Evolutionary conservation across 2,329 filamentous ascomycete genomes (phyloP), one percentile per base, ranked within the genome.

Genomic region (Pezicula rhizophila): DNA sequence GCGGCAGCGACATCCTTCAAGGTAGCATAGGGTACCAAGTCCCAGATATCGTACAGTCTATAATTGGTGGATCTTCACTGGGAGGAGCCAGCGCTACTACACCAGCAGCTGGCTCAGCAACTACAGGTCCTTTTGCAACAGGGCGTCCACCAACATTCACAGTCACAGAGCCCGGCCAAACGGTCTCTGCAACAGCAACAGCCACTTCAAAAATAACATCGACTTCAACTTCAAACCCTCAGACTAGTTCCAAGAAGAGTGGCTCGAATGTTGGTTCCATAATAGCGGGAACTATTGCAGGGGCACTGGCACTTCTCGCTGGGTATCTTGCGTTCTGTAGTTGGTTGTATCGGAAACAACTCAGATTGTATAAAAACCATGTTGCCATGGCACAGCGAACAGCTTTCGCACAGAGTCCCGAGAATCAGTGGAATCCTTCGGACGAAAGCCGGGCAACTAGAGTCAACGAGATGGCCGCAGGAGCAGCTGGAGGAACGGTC

Each of bases 321-420:
- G 68, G 70, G 2, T 88, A 87, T 63, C 75, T 87, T 11, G 82
- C 80, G 41, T 88, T 85, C 70, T 87, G 83, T 66, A 76, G 79
- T 15, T 89, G 82, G 79, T 70, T 90, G 7, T 89, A 89, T 70
- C 76, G 84, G 25, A 82, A 82, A 43, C 85, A 87, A 64, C 76
- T 89, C 14, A 66, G 70, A 26, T 77, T 86, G 8, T 90, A 89
- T 72, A 83, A 84, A 66, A 72, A 77, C 31, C 85, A 89, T 61
- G 77, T 87, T 28, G 79, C 81, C 1, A 77, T 84, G 59, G 71
- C 78, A 2, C 84, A 87, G 59, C 73, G 77, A 4, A 78, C 79
- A 45, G 68, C 70, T 1, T 70, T 68, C n/a, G 67, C 69, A 17
- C 72, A 69, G 39, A 68, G 64, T 35, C 66, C 69, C 5, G 51